Evolutionary conservation across 768 basidiomycete genomes (phyloP).

Genomic region (Mycena indigotica): DNA sequence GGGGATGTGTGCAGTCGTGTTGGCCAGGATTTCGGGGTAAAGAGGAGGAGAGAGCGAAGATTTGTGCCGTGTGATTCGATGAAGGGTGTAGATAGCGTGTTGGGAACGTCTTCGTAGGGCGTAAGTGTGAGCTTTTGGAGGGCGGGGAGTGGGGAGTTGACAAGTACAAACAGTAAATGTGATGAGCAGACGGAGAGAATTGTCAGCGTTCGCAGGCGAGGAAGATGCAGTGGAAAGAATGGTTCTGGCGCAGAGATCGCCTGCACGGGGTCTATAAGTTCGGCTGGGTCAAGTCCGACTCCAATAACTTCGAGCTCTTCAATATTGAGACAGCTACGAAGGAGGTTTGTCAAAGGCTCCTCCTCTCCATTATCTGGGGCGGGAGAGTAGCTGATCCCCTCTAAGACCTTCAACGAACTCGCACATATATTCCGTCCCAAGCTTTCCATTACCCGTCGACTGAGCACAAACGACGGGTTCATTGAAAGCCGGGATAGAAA

Average conservation of each 20-base stretch:
- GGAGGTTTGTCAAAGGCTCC: conserved; percentile 60
- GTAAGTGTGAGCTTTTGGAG: conserved; percentile 69
- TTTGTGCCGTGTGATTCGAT: conserved; percentile 58
- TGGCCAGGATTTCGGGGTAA: conserved; percentile 72
- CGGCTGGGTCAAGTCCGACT: conserved; percentile 55
- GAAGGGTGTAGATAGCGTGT: conserved; percentile 58
- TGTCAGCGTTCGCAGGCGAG: conserved; percentile 58
- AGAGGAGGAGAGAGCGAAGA: conserved; percentile 64
- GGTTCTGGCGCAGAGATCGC: conserved; percentile 30
- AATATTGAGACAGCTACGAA: conserved; percentile 57
- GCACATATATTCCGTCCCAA: conserved; percentile 55
- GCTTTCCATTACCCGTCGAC: conserved; percentile 57
- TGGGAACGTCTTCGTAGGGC: conserved; percentile 69
- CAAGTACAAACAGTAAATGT: conserved; percentile 60
- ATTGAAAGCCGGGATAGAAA: conserved; percentile 58
- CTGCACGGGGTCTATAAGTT: conserved; percentile 34
- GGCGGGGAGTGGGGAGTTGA: conserved; percentile 61
- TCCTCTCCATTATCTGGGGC: conserved; percentile 32
- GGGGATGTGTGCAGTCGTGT: conserved; percentile 60
- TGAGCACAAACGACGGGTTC: conserved; percentile 60
- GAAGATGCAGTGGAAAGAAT: conserved; percentile 54
- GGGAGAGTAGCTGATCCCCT: conserved; percentile 56
- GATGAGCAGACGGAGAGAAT: conserved; percentile 70
- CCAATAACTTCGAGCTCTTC: conserved; percentile 68
- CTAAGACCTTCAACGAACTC: conserved; percentile 50